Conservation (phyloP, 2,329 filamentous ascomycete species). For the Penicillium sp. region DNA sequence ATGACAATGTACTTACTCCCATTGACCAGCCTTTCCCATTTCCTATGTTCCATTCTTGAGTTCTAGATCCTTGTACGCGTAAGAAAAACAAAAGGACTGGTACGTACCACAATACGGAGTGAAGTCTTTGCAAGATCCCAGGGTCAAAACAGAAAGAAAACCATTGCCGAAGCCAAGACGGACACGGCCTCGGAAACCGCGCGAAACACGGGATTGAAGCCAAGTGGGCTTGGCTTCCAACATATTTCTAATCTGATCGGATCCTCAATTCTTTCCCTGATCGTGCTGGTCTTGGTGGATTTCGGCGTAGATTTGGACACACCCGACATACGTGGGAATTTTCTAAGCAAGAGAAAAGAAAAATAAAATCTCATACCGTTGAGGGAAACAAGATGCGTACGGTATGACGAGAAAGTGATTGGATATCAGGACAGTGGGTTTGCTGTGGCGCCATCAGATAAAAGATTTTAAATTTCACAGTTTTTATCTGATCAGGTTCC, state of each 20-base stretch:
- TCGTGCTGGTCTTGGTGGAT: neutral
- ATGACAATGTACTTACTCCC: neutral
- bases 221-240: neutral
- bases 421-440: conserved; percentile 5
- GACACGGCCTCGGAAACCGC: conserved; percentile 8
- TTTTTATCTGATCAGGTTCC: conserved; percentile 20
- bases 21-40: neutral
- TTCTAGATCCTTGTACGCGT: too few relatives aligned
- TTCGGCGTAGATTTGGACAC: neutral
- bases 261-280: neutral
- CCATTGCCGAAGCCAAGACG: neutral
- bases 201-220: conserved; percentile 1
- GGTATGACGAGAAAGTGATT: neutral
- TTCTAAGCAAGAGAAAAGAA: neutral
- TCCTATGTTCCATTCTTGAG: too few relatives aligned
- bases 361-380: neutral
- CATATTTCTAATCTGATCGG: neutral
- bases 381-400: too few relatives aligned
- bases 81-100: too few relatives aligned
- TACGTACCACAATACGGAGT: too few relatives aligned
- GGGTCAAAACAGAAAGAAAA: neutral
- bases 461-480: neutral
- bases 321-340: too few relatives aligned
- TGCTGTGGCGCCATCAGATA: conserved; percentile 23
- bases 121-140: too few relatives aligned